Evolutionary conservation across 139 green algal genomes (phyloP).

Genomic region (Zygnema cylindricum): DNA sequence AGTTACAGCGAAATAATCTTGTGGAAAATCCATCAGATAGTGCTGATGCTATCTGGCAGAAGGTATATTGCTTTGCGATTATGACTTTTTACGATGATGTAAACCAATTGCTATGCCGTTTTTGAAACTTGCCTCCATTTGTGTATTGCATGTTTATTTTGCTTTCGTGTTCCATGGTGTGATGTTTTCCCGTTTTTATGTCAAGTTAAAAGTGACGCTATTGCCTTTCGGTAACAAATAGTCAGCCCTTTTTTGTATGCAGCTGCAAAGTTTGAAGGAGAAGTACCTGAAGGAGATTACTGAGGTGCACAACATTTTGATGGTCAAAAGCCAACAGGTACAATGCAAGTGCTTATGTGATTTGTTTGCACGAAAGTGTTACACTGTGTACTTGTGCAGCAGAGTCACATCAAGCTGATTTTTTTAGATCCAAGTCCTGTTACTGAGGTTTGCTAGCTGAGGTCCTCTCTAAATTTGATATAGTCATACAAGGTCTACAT

Average conservation of each 20-base stretch:
- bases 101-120: neutral
- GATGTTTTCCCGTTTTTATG: too few species aligned
- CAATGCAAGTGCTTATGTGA: too few species aligned
- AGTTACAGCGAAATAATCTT: constrained; percentile 16
- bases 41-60: constrained; percentile 25
- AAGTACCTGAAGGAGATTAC: constrained; percentile 36
- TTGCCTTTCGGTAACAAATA: neutral
- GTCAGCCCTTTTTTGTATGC: neutral
- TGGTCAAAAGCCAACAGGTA: constrained; percentile 37
- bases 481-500: too few species aligned
- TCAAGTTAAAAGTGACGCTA: too few species aligned
- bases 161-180: too few species aligned
- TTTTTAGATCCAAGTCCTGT: too few species aligned
- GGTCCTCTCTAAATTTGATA: too few species aligned
- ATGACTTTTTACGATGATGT: too few species aligned
- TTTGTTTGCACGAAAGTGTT: too few species aligned
- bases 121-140: neutral
- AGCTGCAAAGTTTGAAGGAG: constrained; percentile 33
- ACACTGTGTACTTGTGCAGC: neutral
- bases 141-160: neutral
- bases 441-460: too few species aligned
- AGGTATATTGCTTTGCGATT: constrained; percentile 3
- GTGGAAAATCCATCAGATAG: neutral
- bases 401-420: too few species aligned
- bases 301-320: constrained; percentile 31